A percentile compares a stretch with the other conserved stretches of the same genome.
phyloP scores from a whole-genome alignment of 441 rosid genomes.

The Gossypium gossypioides region DNA sequence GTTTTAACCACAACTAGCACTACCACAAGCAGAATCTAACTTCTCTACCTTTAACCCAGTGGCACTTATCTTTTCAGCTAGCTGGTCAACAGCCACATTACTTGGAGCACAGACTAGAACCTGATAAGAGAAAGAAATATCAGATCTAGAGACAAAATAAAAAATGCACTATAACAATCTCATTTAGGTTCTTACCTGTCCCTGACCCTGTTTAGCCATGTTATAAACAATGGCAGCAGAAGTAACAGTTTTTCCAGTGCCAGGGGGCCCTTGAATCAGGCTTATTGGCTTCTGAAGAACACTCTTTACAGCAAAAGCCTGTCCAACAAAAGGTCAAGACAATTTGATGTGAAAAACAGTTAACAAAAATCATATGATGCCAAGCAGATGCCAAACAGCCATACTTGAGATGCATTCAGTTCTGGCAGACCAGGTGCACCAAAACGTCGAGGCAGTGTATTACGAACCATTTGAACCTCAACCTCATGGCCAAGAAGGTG shows the following conservation, averaged over 20 bases:
- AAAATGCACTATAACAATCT: slow-evolving; percentile 6
- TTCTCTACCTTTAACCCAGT: slow-evolving; percentile 80
- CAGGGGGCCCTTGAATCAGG: slow-evolving; percentile 98
- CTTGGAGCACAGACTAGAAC: slow-evolving; percentile 99
- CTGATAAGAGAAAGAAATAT: slow-evolving; percentile 28
- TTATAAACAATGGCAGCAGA: slow-evolving; percentile 98
- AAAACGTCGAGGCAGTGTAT: slow-evolving; percentile 80
- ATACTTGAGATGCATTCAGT: slow-evolving; percentile 95
- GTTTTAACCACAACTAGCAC: background rate
- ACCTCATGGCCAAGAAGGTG: slow-evolving; percentile 97
- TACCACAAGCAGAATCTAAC: background rate
- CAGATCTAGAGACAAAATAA: background rate
- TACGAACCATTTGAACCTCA: slow-evolving; percentile 89
- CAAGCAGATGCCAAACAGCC: background rate
- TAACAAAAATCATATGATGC: background rate
- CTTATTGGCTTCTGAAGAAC: slow-evolving; percentile 97
- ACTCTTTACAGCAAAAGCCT: slow-evolving; percentile 97
- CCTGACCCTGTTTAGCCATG: slow-evolving; percentile 99
- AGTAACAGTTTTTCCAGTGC: slow-evolving; percentile 98
- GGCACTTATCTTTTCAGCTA: slow-evolving; percentile 97
- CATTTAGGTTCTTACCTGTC: slow-evolving; percentile 48
- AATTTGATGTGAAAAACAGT: background rate
- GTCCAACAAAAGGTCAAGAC: slow-evolving; percentile 2
- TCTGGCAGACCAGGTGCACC: slow-evolving; percentile 99
- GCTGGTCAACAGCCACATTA: slow-evolving; percentile 97